Evolutionary conservation across 768 basidiomycete species (phyloP).

Genomic region (Termitomyces sp.): DNA sequence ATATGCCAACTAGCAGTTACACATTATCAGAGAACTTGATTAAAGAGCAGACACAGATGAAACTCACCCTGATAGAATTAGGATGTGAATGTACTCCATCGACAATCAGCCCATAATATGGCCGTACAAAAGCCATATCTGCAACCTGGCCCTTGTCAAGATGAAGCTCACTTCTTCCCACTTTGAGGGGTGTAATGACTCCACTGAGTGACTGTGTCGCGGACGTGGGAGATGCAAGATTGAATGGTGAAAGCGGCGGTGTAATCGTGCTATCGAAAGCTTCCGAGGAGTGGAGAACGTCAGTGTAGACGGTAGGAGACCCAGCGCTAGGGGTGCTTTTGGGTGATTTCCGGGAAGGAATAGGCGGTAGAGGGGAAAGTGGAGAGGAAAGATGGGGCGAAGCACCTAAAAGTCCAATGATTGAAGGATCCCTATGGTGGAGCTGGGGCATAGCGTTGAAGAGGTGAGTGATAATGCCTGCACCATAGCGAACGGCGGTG

Average conservation of each 20-base stretch:
- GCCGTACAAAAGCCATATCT: constrained; percentile 55
- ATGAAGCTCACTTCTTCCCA: constrained; percentile 29
- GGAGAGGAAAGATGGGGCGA: constrained; percentile 53
- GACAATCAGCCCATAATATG: constrained; percentile 86
- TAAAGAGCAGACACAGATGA: not conserved
- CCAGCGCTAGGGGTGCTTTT: not conserved
- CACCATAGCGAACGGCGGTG: constrained; percentile 63
- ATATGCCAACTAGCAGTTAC: constrained; percentile 61
- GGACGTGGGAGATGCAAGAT: constrained; percentile 10
- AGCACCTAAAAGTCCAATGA: constrained; percentile 82
- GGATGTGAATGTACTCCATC: constrained; percentile 92
- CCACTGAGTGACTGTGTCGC: constrained; percentile 15
- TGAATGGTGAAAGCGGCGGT: constrained; percentile 45
- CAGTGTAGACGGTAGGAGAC: constrained; percentile 7
- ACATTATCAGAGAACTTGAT: not conserved
- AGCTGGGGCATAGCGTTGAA: constrained; percentile 93
- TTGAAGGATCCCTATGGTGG: constrained; percentile 87
- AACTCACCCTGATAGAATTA: constrained; percentile 75
- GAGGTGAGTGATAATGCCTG: constrained; percentile 84
- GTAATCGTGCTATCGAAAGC: constrained; percentile 56
- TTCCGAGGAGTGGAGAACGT: constrained; percentile 35
- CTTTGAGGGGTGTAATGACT: constrained; percentile 15
- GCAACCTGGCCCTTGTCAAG: constrained; percentile 45
- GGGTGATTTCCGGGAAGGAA: constrained; percentile 10
- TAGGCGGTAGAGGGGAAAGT: constrained; percentile 23